Evolutionary conservation across 768 basidiomycete species (phyloP), one percentile per base, ranked within the genome.

Genomic region (Trametes maxima): DNA sequence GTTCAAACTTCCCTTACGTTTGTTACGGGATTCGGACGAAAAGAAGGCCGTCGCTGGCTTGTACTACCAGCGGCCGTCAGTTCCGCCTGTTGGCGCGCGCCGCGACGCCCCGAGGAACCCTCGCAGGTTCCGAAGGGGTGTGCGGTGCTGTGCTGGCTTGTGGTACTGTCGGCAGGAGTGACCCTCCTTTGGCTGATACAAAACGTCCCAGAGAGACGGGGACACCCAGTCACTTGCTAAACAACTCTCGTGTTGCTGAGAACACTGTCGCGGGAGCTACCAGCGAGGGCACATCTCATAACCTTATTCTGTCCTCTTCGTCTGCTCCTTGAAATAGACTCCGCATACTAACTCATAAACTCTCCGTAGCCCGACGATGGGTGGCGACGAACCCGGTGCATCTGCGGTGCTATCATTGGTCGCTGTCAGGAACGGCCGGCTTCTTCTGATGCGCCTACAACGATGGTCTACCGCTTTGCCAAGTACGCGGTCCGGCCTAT

Each of bases 31-130:
- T 37, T 60, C 72, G 95, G 95, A 83, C 90, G 84, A 76, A 74
- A 95, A 98, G 95, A 98, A 98, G 89, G 89, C 86, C 87, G 84
- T 81, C 93, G 82, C 85, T 89, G 92, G 82, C 65, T 60, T 2
- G 65, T 60, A 69, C 80, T 75, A 90, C 86, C 87, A 84, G 80
- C 79, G 90, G 83, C 78, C 74, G 75, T 76, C 67, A 68, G 71
- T 69, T 66, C 71, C 28, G 59, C 59, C 57, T 62, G 65, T 59
- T 51, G 48, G 60, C 48, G 35, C 39, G 54, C 64, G 11, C 56
- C 49, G 53, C 54, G 49, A 35, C 24, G 47, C 52, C 45, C 39
- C 57, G 69, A 63, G 80, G 83, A 92, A 77, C 89, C 87, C 85
- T 71, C 21, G 81, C 68, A 73, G 86, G 86, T 86, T 89, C 84